Conservation (phyloP, 805 yeast genomes). For the Starmerella gropengiesseri region DNA sequence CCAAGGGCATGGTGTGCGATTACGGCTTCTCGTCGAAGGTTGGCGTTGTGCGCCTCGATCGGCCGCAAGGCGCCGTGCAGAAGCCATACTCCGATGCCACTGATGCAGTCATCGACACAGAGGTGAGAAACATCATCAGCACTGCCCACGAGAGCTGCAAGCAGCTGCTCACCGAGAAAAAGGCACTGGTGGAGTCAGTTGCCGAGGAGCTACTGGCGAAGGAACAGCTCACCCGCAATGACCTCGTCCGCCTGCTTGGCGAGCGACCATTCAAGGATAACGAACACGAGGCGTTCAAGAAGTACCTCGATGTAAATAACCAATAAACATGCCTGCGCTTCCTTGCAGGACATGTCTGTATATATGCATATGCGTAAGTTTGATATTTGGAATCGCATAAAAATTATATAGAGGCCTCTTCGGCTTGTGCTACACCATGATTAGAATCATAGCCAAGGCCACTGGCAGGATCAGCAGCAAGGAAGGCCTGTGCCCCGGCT, state of each 20-base stretch:
- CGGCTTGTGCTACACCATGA: no score
- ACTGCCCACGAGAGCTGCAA: slow-evolving; percentile 56
- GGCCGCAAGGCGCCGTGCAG: slow-evolving; percentile 38
- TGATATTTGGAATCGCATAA: no score
- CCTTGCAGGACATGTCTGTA: background rate
- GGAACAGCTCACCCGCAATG: slow-evolving; percentile 73
- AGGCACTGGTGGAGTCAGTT: slow-evolving; percentile 52
- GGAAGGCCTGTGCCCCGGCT: no score
- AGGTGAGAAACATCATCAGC: slow-evolving; percentile 54
- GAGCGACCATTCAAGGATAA: slow-evolving; percentile 63
- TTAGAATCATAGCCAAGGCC: no score
- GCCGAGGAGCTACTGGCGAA: slow-evolving; percentile 62
- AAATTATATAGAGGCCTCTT: no score
- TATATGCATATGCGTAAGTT: background rate
- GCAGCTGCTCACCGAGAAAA: slow-evolving; percentile 45
- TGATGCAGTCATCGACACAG: slow-evolving; percentile 54
- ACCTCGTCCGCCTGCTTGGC: slow-evolving; percentile 66
- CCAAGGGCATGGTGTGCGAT: slow-evolving; percentile 77
- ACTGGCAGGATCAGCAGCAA: no score
- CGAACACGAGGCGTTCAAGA: slow-evolving; percentile 79
- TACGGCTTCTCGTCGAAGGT: slow-evolving; percentile 79
- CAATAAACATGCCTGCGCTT: background rate
- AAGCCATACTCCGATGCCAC: slow-evolving; percentile 68
- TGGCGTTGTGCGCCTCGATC: slow-evolving; percentile 53
- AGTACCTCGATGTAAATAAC: slow-evolving; percentile 47